Evolutionary conservation across 495 filamentous ascomycete genomes (phyloP).

Genomic region (Lichenothelia convexa): DNA sequence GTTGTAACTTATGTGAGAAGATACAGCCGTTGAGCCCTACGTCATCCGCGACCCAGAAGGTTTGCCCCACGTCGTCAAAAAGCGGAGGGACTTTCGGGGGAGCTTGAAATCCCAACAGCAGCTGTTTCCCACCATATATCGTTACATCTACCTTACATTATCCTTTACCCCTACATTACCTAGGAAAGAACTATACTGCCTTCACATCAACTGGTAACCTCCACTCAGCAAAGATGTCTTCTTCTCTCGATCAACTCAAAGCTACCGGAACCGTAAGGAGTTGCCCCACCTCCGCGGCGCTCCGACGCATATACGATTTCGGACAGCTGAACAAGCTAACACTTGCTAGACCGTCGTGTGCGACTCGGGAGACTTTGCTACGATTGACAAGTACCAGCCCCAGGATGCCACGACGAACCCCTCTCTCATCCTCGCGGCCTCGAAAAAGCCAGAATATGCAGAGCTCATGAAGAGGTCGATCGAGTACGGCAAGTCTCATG

Average conservation of each 20-base stretch:
- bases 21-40: no score
- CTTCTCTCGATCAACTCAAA: constrained; percentile 91
- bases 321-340: constrained; percentile 4
- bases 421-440: constrained; percentile 88
- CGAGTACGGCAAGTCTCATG: constrained; percentile 63
- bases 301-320: no score
- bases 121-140: no score
- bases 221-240: constrained; percentile 62
- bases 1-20: no score
- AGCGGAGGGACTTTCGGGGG: no score
- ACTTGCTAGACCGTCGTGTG: constrained; percentile 74
- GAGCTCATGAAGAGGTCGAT: constrained; percentile 77
- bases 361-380: constrained; percentile 73
- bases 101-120: no score
- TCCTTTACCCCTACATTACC: no score
- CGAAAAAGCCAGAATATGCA: constrained; percentile 96
- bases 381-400: constrained; percentile 98
- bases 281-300: constrained; percentile 8
- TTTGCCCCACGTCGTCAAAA: no score
- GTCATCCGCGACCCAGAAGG: no score
- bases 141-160: no score
- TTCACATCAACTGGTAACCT: no score
- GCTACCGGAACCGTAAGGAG: constrained; percentile 78
- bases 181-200: no score
- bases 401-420: constrained; percentile 99